These are phyloP conservation scores for Aspergillus sp. DNA, from an alignment of 2,329 filamentous ascomycete genomes.

Conservation along the genomic window DNA sequence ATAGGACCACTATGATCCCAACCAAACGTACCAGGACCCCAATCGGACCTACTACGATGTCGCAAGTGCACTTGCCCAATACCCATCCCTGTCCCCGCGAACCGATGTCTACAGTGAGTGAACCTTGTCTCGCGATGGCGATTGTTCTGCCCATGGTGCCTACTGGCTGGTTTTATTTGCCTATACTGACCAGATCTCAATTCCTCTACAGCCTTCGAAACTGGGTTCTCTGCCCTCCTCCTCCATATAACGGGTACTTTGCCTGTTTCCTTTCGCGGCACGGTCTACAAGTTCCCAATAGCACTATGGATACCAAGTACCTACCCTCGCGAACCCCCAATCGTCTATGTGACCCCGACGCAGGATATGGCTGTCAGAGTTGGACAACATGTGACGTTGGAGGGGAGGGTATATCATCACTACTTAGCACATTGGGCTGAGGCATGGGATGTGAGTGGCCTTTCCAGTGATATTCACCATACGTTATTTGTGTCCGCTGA, in stretches of 20 bases:
- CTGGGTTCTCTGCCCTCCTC: constrained; percentile 79
- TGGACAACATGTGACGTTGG: constrained; percentile 90
- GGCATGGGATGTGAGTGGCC: constrained; percentile 78
- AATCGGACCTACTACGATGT: constrained; percentile 91
- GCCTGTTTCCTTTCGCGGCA: constrained; percentile 85
- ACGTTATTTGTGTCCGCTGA: constrained; percentile 4
- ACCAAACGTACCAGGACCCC: constrained; percentile 86
- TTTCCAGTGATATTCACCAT: background rate
- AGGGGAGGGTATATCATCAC: constrained; percentile 91
- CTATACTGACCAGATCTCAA: constrained; percentile 15
- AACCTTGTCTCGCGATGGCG: no score
- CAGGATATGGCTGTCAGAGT: constrained; percentile 85
- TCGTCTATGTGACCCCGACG: constrained; percentile 84
- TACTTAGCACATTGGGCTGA: constrained; percentile 87
- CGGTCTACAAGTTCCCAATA: constrained; percentile 84
- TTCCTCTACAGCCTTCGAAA: constrained; percentile 67
- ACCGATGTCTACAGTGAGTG: constrained; percentile 91
- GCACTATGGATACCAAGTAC: constrained; percentile 89
- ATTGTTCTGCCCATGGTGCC: no score
- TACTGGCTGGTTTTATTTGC: no score
- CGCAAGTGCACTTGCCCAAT: constrained; percentile 72
- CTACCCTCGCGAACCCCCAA: constrained; percentile 80
- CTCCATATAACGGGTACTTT: constrained; percentile 82
- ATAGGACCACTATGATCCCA: constrained; percentile 33
- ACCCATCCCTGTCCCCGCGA: constrained; percentile 73